Base-by-base conservation (phyloP, 2,329 filamentous ascomycete genomes). In the Venturia effusa region DNA sequence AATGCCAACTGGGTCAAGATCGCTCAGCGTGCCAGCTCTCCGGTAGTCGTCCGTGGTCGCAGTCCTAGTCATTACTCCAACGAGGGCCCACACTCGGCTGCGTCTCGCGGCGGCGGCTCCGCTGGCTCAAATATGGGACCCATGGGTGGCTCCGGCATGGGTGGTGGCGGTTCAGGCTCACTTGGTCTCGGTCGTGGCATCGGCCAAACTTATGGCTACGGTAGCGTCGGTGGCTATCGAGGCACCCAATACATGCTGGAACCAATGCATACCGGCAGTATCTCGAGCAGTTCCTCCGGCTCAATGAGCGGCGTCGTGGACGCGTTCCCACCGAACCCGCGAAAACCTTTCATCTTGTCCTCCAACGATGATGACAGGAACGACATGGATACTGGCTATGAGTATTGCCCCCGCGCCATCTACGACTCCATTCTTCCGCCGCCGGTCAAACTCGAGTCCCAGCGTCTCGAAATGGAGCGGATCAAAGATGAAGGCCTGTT, bases 31-130 rank as follows among this genome's bases (percentile, higher is more conserved):
- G 85, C 89, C 70, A 93, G 89, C 6, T 85, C 88, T 65, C 89
- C 88, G 72, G 90, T 94, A 82, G 91, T 95, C 68, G 90, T 94
- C n/a, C 87, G 90, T 27, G 90, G 90, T 6, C 84, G 90, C 32
- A 92, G 88, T 8, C 90, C 90, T 0, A 90, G 89, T 1, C 90
- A 92, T 70, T 92, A 92, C 74, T 87, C 89, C 70, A 84, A 87
- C 55, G 86, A 88, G 68, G 79, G 87, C 67, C 82, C 66, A 11
- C 73, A 79, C 65, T 75, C 75, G 62, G 66, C 72, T 41, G 71
- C 72, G 37, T 70, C 70, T 22, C 61, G 68, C 34, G 71, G 73
- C 5, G 71, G 70, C 61, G 70, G 86, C 69, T 90, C 88, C 70
- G 87, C 88, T 64, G 88, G 88, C 17, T 57, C 51, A 22, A 34